phyloP scores from a whole-genome alignment of 179 eudicot species.

The Nepenthes alata region DNA sequence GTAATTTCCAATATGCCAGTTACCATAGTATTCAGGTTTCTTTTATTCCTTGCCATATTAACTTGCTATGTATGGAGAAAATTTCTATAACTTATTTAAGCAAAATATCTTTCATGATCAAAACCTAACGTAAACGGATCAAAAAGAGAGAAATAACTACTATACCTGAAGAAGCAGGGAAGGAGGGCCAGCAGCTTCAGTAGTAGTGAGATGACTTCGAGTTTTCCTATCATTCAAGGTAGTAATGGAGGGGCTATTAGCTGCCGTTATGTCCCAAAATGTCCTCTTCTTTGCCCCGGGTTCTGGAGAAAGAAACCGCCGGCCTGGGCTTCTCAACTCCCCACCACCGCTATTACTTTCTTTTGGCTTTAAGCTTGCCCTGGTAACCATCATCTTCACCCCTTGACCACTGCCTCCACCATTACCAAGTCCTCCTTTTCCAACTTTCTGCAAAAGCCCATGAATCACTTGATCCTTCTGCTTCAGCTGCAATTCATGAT shows the following conservation, averaged over 20 bases:
- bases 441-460: slow-evolving; percentile 29
- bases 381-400: slow-evolving; percentile 34
- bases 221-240: slow-evolving; percentile 61
- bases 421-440: slow-evolving; percentile 6
- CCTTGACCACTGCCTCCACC: slow-evolving; percentile 23
- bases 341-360: slow-evolving; percentile 29
- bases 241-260: slow-evolving; percentile 60
- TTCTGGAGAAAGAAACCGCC: slow-evolving; percentile 55
- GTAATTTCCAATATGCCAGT: too few relatives aligned
- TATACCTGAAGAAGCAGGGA: slow-evolving; percentile 89
- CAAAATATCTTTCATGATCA: too few relatives aligned
- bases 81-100: too few relatives aligned
- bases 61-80: too few relatives aligned
- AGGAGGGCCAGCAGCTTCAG: slow-evolving; percentile 42
- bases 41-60: too few relatives aligned
- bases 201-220: slow-evolving; percentile 41
- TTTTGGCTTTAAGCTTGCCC: slow-evolving; percentile 47
- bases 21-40: too few relatives aligned
- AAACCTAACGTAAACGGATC: too few relatives aligned
- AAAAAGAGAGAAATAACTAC: too few relatives aligned
- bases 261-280: slow-evolving; percentile 87
- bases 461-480: slow-evolving; percentile 54
- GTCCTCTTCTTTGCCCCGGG: slow-evolving; percentile 65
- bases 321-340: slow-evolving; percentile 48
- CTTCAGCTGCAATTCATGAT: slow-evolving; percentile 48